phyloP scores from a whole-genome alignment of 768 basidiomycete species.

The Tricholomella constricta region DNA sequence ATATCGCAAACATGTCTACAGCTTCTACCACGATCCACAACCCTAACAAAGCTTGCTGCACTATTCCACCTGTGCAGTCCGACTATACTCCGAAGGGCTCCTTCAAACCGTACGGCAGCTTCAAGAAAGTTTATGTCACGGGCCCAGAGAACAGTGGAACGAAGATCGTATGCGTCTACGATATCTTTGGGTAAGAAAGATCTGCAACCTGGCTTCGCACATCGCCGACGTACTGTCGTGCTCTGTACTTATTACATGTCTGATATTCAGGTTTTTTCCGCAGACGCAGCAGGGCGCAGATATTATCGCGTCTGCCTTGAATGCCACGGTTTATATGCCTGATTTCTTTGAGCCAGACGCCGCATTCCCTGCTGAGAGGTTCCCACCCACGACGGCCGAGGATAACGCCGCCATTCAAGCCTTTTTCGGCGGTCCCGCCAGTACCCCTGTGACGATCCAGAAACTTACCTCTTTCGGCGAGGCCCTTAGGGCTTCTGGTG shows the following conservation, averaged over 20 bases:
- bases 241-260: too few relatives aligned
- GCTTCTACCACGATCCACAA: conserved; percentile 36
- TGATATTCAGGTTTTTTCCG: conserved; percentile 49
- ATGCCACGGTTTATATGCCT: conserved; percentile 63
- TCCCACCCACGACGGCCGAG: conserved; percentile 55
- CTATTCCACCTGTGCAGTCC: conserved; percentile 54
- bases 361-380: conserved; percentile 50
- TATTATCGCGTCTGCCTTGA: conserved; percentile 53
- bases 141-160: conserved; percentile 50
- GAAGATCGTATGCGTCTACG: conserved; percentile 59
- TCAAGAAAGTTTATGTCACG: conserved; percentile 53
- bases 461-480: conserved; percentile 46
- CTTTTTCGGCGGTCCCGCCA: conserved; percentile 61
- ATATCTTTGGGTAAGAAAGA: conserved; percentile 58
- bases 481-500: conserved; percentile 43
- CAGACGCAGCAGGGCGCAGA: conserved; percentile 70
- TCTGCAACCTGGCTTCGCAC: too few relatives aligned
- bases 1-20: conserved; percentile 35
- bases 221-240: too few relatives aligned
- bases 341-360: conserved; percentile 61
- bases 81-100: conserved; percentile 54
- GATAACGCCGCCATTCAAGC: conserved; percentile 53
- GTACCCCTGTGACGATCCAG: conserved; percentile 35
- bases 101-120: conserved; percentile 48
- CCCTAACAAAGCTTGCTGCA: conserved; percentile 51